phyloP scores from a whole-genome alignment of 2,329 filamentous ascomycete species.

The Stromatinia cepivora region DNA sequence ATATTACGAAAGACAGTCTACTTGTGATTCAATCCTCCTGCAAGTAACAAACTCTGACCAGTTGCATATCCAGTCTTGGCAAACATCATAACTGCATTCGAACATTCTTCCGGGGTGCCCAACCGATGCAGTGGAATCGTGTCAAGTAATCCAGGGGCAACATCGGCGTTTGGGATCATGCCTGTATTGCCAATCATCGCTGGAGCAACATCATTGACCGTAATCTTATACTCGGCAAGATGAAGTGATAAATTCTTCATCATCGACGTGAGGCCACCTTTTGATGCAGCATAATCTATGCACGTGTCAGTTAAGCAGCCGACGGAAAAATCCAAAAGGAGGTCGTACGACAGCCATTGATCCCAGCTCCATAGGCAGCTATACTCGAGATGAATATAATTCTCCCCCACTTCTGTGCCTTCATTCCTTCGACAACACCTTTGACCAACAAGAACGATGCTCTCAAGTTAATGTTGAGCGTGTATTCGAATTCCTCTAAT shows the following conservation, averaged over 20 bases:
- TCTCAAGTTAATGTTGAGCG: conserved; percentile 35
- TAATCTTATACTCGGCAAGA: conserved; percentile 48
- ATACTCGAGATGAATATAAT: conserved; percentile 36
- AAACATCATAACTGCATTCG: conserved; percentile 50
- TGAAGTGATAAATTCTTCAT: conserved; percentile 48
- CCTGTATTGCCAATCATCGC: conserved; percentile 48
- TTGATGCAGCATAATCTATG: conserved; percentile 41
- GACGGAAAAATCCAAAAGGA: neutral
- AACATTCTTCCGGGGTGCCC: conserved; percentile 48
- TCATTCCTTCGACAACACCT: conserved; percentile 37
- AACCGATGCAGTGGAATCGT: conserved; percentile 48
- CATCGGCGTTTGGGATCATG: conserved; percentile 45
- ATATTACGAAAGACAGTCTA: neutral
- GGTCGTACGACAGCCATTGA: conserved; percentile 37
- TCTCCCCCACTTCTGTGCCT: conserved; percentile 45
- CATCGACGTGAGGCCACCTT: conserved; percentile 49
- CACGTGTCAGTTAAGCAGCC: neutral
- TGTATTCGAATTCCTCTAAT: conserved; percentile 36
- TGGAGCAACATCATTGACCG: conserved; percentile 51
- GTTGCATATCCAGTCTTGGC: conserved; percentile 49
- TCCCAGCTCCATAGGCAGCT: conserved; percentile 32
- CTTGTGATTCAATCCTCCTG: conserved; percentile 43
- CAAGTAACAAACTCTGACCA: conserved; percentile 47
- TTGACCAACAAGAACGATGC: conserved; percentile 36
- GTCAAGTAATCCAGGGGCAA: conserved; percentile 33